Evolutionary conservation across 768 basidiomycete species (phyloP).

Genomic region (Psilocybe subaeruginosa): DNA sequence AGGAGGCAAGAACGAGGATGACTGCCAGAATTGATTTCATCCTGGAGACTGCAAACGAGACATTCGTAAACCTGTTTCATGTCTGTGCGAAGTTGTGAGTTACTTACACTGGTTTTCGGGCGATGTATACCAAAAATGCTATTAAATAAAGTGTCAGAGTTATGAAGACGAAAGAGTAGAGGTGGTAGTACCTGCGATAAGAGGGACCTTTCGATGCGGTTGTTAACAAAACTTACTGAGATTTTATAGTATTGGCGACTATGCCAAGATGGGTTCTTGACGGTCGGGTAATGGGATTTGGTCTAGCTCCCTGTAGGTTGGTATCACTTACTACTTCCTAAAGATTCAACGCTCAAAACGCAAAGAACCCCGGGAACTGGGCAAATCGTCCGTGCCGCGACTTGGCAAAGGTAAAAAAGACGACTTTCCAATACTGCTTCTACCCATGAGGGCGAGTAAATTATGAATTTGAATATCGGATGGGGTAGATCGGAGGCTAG

Average conservation of each 20-base stretch:
- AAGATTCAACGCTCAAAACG: not conserved
- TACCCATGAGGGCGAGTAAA: not conserved
- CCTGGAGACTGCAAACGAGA: not conserved
- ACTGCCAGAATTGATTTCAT: constrained; percentile 11
- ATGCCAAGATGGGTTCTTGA: not conserved
- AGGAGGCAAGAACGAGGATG: not conserved
- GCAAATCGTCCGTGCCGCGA: not conserved
- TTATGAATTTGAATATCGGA: not conserved
- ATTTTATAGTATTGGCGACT: too few species aligned
- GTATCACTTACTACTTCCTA: not conserved
- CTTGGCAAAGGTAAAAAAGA: not conserved
- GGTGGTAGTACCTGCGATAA: too few species aligned
- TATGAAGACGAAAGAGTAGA: too few species aligned
- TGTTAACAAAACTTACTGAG: too few species aligned
- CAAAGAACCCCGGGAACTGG: not conserved
- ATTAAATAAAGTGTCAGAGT: too few species aligned
- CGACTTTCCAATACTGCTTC: not conserved
- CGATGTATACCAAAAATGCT: too few species aligned
- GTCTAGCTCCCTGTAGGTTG: not conserved
- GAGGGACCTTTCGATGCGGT: too few species aligned
- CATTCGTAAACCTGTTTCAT: not conserved
- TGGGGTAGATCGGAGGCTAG: not conserved
- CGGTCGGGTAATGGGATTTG: too few species aligned
- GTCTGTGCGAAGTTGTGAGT: not conserved
- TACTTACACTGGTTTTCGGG: not conserved